phyloP scores from a whole-genome alignment of 139 green algal species.

The Haematococcus lacustris region DNA sequence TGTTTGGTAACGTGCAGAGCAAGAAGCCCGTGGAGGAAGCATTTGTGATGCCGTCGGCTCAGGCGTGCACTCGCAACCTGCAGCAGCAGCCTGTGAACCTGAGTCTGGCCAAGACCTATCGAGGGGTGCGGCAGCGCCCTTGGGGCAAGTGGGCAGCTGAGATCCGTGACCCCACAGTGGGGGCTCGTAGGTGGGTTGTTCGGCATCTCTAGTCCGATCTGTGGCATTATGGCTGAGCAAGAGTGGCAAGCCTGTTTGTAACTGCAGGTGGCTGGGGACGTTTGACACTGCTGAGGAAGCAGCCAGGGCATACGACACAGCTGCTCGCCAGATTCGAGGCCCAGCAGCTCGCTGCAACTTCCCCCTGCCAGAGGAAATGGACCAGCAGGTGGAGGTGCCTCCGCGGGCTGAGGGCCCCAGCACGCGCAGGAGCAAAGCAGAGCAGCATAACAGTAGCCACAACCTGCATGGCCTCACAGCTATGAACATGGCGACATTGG shows the following conservation, averaged over 20 bases:
- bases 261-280: slow-evolving; percentile 41
- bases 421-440: no score
- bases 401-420: no score
- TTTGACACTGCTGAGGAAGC: slow-evolving; percentile 78
- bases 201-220: no score
- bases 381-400: background rate
- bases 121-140: slow-evolving; percentile 89
- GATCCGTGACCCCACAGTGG: slow-evolving; percentile 90
- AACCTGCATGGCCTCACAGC: no score
- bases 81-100: slow-evolving; percentile 45
- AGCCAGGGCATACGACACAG: slow-evolving; percentile 88
- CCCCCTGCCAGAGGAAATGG: slow-evolving; percentile 32
- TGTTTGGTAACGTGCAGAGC: slow-evolving; percentile 1
- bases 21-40: slow-evolving; percentile 1
- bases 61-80: background rate
- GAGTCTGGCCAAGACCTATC: slow-evolving; percentile 87
- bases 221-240: no score
- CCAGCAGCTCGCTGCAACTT: slow-evolving; percentile 86
- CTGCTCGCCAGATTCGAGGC: slow-evolving; percentile 80
- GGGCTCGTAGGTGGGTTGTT: slow-evolving; percentile 64
- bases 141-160: slow-evolving; percentile 98
- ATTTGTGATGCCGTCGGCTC: background rate
- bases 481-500: no score
- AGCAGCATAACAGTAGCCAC: no score
- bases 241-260: no score